Base-by-base conservation (phyloP, 164 flowering plant species). In the Houttuynia cordata region DNA sequence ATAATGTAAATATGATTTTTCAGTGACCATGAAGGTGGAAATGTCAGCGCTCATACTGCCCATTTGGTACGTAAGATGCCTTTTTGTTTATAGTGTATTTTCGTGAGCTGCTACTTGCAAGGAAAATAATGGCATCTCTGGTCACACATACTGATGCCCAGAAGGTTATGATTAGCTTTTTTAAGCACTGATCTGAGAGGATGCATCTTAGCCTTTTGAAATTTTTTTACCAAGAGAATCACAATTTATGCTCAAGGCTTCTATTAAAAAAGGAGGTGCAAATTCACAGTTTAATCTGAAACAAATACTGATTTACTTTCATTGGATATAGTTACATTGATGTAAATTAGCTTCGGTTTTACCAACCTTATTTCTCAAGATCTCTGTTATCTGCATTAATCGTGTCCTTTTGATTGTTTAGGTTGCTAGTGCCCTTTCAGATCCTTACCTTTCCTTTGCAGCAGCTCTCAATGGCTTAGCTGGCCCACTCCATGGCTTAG, bases 21-120 rank as follows among this genome's bases (percentile, higher is more conserved):
- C 89, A 94, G 97, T 81, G 99, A 94, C 69, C 99, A 94, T 74
- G 99, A 94, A 81, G 99, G 99, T 71, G 99, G 99, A 58, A 94
- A 94, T 78, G 97, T 88, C 23, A 91, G 99, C 72, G 94, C 99
- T 68, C 99, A 94, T 70, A 91, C 99, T 65, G 97, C 82, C 67
- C 99, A 91, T 78, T 75, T 94, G 56, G 99, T 94, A 80, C 77
- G 85, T 75, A 39, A 54, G 4, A 10, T 10, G 17, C 12, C 12
- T 42, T 42, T 42, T 42, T 30, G 37, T 30, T 30, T 30, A 30
- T 30, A 30, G 37, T 30, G 37, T 30, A 30, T 30, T 30, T 30
- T 30, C 37, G 37, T 30, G 37, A 30, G 37, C 6, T 2, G 37
- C 37, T 30, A 30, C 37, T 30, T 30, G 37, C 49, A 42, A 42